Evolutionary conservation across 164 flowering plant genomes (phyloP), one percentile per base, ranked within the genome.

Genomic region (Annona squamosa): DNA sequence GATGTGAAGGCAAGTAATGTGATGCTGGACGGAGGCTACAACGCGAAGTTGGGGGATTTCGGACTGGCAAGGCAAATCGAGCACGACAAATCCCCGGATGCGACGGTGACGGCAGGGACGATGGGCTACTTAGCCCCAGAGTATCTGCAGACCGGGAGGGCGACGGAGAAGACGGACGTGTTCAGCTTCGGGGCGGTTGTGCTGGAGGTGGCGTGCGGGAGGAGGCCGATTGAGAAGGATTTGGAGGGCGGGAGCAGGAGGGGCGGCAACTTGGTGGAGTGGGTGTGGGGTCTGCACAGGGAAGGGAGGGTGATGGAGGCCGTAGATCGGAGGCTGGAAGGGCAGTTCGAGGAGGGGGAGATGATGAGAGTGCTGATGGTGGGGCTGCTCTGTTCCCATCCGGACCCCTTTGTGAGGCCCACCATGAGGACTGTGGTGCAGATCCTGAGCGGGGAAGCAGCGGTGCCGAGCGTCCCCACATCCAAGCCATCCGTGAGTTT

Each of bases 91-190:
- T 88, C 96, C 0, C 96, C 98, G 1, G 94, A 88, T 56, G 93
- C 96, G 0, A 90, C 97, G 0, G 90, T 87, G 3, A 88, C 97
- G 0, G 98, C 98, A 0, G 99, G 98, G 9, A 95, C 98, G 66
- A 92, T 95, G 96, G 98, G 98, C n/a, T 95, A 95, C 75, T 76
- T 95, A 71, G 98, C 99, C 0, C 98, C 98, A 1, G 99, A 95
- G 74, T 95, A 91, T 69, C 76, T 93, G 9, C 76, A 88, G 3
- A 89, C 97, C 0, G 98, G 97, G 0, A 78, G 89, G 61, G 97
- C 99, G 1, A 86, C 91, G 0, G 97, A 94, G 65, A 92, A 92
- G 71, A 92, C 90, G 41, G 97, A 92, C 69, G 99, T 91, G 71
- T 94, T 91, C 66, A 92, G 99, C 84, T 94, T 74, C 65, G 98